These are phyloP conservation scores for Tetrahymena malaccensis DNA, from an alignment of 73 alveolate genomes.

Conservation along the genomic window DNA sequence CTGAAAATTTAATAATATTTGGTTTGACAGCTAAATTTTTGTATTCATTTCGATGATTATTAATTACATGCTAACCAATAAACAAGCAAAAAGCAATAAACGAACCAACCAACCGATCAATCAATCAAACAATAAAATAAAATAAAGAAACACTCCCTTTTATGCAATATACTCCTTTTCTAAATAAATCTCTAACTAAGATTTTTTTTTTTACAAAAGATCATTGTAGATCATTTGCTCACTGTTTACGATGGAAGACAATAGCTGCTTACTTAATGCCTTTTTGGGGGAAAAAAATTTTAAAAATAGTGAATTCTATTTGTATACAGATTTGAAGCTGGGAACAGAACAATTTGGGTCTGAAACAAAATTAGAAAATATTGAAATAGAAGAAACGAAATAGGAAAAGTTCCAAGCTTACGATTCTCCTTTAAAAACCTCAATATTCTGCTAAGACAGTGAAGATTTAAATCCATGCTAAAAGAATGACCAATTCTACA, in stretches of 20 bases:
- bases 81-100: neutral
- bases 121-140: too few species aligned
- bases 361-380: neutral
- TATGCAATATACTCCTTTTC: neutral
- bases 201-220: neutral
- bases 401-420: neutral
- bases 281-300: neutral
- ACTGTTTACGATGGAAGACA: neutral
- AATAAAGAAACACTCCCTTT: neutral
- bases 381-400: neutral
- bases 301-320: neutral
- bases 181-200: too few species aligned
- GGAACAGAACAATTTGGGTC: neutral
- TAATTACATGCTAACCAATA: neutral
- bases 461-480: neutral
- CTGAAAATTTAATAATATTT: neutral
- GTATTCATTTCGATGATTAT: neutral
- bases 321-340: neutral
- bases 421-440: neutral
- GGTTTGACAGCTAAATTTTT: neutral
- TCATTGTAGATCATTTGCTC: neutral
- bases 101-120: too few species aligned
- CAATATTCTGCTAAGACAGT: neutral
- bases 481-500: neutral
- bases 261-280: neutral